A percentile compares a stretch with the other conserved stretches of the same genome.
phyloP scores from a whole-genome alignment of 1,139 yeast species.

The Candida labiduridarum region DNA sequence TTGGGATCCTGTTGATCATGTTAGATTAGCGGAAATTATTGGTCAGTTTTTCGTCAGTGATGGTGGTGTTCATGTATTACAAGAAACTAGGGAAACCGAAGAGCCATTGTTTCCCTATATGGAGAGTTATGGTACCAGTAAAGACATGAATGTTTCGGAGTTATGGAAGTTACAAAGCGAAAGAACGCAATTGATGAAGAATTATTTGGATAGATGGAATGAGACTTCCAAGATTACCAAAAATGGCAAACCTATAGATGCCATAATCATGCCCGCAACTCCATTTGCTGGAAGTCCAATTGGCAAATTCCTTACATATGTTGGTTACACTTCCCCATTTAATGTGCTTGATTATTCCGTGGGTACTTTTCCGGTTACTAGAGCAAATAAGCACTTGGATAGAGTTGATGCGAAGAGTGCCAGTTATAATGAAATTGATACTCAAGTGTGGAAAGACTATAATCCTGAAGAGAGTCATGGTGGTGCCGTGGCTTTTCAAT shows the following conservation, averaged over 20 bases:
- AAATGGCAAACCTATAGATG: conserved; percentile 50
- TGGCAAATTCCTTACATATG: conserved; percentile 35
- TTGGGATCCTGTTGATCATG: conserved; percentile 51
- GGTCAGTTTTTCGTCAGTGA: conserved; percentile 49
- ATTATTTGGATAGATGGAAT: conserved; percentile 41
- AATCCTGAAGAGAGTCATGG: conserved; percentile 60
- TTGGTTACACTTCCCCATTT: conserved; percentile 58
- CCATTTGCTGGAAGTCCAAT: conserved; percentile 51
- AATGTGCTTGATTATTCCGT: conserved; percentile 61
- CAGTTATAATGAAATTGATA: conserved; percentile 22
- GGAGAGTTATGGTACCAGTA: conserved; percentile 32
- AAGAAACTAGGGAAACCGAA: conserved; percentile 39
- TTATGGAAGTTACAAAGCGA: conserved; percentile 47
- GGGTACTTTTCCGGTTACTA: conserved; percentile 61
- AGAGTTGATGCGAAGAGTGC: conserved; percentile 20
- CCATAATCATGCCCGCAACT: conserved; percentile 47
- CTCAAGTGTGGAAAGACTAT: conserved; percentile 38
- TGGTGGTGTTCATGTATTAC: conserved; percentile 38
- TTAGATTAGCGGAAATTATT: conserved; percentile 36
- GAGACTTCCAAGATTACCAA: conserved; percentile 30
- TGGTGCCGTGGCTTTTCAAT: conserved; percentile 68
- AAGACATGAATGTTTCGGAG: conserved; percentile 36
- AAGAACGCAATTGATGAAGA: conserved; percentile 32
- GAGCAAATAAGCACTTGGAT: conserved; percentile 49
- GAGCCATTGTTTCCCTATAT: conserved; percentile 48